Conservation (phyloP, 345 rosid species). For the Boechera retrofracta region DNA sequence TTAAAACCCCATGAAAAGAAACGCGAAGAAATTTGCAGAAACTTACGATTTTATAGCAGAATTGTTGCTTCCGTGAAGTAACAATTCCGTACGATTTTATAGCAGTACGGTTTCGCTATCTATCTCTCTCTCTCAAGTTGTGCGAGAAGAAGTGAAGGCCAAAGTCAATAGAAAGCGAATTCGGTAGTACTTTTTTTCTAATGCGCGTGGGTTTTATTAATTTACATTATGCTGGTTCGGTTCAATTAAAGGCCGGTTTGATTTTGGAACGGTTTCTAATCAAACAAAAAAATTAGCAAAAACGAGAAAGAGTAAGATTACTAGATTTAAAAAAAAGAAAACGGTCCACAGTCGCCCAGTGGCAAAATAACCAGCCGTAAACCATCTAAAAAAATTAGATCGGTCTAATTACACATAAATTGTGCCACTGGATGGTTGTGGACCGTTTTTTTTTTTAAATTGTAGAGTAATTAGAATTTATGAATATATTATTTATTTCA, state of each 20-base stretch:
- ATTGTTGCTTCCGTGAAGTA: conserved; percentile 11
- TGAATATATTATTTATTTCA: too few relatives aligned
- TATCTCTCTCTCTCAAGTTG: not conserved
- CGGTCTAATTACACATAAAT: too few relatives aligned
- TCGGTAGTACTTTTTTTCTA: too few relatives aligned
- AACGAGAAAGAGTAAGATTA: too few relatives aligned
- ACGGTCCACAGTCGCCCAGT: too few relatives aligned
- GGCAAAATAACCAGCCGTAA: too few relatives aligned
- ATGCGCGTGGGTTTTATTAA: not conserved
- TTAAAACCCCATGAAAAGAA: not conserved
- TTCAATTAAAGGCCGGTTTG: conserved; percentile 39
- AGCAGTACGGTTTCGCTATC: conserved; percentile 3
- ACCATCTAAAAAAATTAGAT: too few relatives aligned
- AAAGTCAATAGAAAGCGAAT: not conserved
- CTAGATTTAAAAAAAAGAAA: too few relatives aligned
- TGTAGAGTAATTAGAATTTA: too few relatives aligned
- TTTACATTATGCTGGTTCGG: not conserved
- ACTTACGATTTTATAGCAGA: conserved; percentile 16
- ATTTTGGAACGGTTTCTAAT: not conserved
- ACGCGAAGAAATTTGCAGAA: not conserved
- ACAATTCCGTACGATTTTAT: not conserved
- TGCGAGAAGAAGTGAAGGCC: not conserved
- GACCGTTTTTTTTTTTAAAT: too few relatives aligned
- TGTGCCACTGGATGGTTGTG: too few relatives aligned
- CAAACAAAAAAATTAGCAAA: not conserved